Percentiles rank a stretch among this genome's conserved stretches.
These are phyloP conservation scores for Dacryopinax spathularia DNA, from an alignment of 768 basidiomycete genomes.

Conservation along the genomic window DNA sequence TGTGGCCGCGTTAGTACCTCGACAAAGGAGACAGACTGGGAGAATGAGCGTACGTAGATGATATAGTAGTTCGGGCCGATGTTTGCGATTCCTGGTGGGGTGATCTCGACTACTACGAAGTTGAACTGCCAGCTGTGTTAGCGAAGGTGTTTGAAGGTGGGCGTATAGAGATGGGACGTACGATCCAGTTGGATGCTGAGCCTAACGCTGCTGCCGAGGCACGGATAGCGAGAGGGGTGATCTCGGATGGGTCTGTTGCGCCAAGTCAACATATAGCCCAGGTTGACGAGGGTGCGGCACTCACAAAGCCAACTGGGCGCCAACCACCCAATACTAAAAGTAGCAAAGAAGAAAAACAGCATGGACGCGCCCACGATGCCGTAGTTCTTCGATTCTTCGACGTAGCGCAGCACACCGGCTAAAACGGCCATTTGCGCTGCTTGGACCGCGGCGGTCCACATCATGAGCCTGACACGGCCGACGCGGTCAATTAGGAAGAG, in stretches of 20 bases:
- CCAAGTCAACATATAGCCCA: not conserved
- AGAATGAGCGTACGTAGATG: not conserved
- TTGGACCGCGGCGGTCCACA: not conserved
- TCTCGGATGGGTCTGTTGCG: not conserved
- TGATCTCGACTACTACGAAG: not conserved
- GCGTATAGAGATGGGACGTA: not conserved
- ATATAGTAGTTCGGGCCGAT: not conserved
- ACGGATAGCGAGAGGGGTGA: not conserved
- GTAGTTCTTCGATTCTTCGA: not conserved
- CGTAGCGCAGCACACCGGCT: not conserved
- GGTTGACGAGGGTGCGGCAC: not conserved
- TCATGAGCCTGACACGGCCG: not conserved
- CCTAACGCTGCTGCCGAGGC: not conserved
- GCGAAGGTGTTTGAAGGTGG: not conserved
- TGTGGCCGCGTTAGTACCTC: not conserved
- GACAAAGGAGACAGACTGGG: not conserved
- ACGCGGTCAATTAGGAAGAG: not conserved
- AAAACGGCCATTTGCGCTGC: not conserved
- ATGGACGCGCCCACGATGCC: not conserved
- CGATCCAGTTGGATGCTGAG: not conserved
- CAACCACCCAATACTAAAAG: not conserved
- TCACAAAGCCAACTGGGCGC: not conserved
- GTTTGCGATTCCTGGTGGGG: not conserved
- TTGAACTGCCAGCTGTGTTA: not conserved
- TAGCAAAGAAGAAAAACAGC: not conserved